Evolutionary conservation across 164 flowering plant species (phyloP).

Genomic region (Nymphaea thermarum): DNA sequence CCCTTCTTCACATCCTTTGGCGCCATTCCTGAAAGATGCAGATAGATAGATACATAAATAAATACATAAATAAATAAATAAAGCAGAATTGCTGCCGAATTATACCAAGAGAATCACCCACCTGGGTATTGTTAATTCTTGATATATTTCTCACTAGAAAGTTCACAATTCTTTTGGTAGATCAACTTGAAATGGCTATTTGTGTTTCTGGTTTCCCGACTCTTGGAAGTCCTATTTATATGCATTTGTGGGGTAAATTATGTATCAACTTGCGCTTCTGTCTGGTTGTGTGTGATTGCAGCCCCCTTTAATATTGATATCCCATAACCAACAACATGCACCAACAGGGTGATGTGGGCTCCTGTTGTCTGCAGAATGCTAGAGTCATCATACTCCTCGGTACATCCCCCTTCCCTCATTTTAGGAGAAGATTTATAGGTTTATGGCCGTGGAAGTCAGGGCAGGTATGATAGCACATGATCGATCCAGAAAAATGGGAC

Average conservation of each 20-base stretch:
- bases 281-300: neutral
- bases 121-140: no score
- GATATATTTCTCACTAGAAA: no score
- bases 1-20: neutral
- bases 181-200: neutral
- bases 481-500: no score
- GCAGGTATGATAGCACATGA: no score
- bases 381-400: neutral
- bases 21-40: neutral
- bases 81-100: no score
- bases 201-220: neutral
- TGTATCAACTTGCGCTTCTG: neutral
- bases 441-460: neutral
- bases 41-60: no score
- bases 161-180: neutral
- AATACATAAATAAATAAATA: no score
- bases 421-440: neutral
- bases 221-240: neutral
- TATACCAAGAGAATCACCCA: no score
- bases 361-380: neutral
- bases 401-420: neutral
- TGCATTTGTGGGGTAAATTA: neutral
- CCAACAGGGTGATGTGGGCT: neutral
- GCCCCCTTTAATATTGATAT: neutral
- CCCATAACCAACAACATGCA: neutral